These are phyloP conservation scores for Luvunga scandens DNA, from an alignment of 345 rosid genomes.

Conservation along the genomic window DNA sequence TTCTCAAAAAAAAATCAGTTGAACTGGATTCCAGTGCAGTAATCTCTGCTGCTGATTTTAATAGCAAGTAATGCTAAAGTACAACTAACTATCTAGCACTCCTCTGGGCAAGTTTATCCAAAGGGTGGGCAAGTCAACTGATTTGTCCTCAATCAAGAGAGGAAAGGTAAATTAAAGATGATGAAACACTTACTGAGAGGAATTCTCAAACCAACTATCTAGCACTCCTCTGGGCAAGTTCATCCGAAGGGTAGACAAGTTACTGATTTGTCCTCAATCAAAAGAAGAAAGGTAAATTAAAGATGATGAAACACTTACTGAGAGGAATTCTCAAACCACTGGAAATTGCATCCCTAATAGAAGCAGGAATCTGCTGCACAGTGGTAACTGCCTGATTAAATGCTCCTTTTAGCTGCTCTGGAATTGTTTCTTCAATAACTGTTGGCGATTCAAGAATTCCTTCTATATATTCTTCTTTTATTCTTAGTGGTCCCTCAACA, in stretches of 20 bases:
- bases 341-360: slow-evolving; percentile 61
- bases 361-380: slow-evolving; percentile 75
- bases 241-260: too few relatives aligned
- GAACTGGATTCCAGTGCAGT: neutral
- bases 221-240: too few relatives aligned
- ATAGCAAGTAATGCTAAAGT: neutral
- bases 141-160: neutral
- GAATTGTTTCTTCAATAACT: slow-evolving; percentile 76
- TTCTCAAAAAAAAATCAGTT: neutral
- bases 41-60: neutral
- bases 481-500: slow-evolving; percentile 93
- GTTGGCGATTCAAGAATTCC: slow-evolving; percentile 75
- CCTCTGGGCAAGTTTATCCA: neutral
- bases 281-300: neutral
- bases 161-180: neutral
- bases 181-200: slow-evolving; percentile 66
- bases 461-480: slow-evolving; percentile 87
- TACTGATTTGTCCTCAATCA: too few relatives aligned
- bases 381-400: slow-evolving; percentile 66
- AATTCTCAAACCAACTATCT: slow-evolving; percentile 50
- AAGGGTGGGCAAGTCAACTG: neutral
- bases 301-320: slow-evolving; percentile 45
- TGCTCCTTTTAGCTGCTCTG: slow-evolving; percentile 77
- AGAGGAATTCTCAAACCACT: slow-evolving; percentile 78
- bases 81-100: neutral